These are phyloP conservation scores for Pseudopithomyces chartarum DNA, from an alignment of 2,329 filamentous ascomycete genomes.

Conservation along the genomic window DNA sequence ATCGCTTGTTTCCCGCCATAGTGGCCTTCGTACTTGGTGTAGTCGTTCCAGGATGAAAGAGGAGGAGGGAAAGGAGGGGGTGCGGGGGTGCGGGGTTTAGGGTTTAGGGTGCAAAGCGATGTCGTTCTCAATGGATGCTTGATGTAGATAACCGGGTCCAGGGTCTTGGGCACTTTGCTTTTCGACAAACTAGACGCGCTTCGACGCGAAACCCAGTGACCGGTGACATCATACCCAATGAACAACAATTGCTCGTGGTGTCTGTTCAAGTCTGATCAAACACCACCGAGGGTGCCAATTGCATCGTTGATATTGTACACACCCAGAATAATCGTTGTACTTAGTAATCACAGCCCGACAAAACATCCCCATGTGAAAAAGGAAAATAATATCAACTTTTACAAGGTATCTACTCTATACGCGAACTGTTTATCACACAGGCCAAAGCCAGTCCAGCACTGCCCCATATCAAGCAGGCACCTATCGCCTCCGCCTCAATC, in stretches of 20 bases:
- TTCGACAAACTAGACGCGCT: constrained; percentile 19
- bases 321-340: no score
- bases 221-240: no score
- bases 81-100: neutral
- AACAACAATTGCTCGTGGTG: no score
- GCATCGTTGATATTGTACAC: no score
- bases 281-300: no score
- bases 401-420: constrained; percentile 10
- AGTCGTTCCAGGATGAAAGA: no score
- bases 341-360: no score
- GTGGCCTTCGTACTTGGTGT: constrained; percentile 19
- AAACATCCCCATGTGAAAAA: neutral
- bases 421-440: no score
- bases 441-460: neutral
- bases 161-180: constrained; percentile 8
- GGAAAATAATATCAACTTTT: neutral
- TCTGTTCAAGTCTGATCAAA: no score
- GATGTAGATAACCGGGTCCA: constrained; percentile 3
- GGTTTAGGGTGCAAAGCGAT: no score
- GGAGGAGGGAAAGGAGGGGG: neutral
- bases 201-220: constrained; percentile 25
- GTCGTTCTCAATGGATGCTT: no score
- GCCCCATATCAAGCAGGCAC: neutral
- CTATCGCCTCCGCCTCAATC: neutral
- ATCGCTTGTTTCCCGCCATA: no score